These are phyloP conservation scores for Corinectria fuckeliana DNA, from an alignment of 2,329 filamentous ascomycete species.

Conservation along the genomic window DNA sequence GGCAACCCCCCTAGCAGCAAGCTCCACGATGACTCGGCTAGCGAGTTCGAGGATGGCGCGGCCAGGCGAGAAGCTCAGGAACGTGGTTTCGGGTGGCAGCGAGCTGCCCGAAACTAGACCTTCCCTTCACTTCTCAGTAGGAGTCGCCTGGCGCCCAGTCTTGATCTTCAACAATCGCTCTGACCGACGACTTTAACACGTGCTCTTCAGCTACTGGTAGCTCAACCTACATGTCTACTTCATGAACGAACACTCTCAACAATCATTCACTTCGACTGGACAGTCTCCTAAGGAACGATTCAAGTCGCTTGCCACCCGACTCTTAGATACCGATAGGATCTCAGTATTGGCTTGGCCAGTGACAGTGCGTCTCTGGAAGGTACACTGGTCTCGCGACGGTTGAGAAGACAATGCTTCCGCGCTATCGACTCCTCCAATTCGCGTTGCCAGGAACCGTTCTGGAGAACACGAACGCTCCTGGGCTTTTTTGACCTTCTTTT, in stretches of 20 bases:
- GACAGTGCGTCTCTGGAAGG: conserved; percentile 49
- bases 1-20: conserved; percentile 61
- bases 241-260: conserved; percentile 1
- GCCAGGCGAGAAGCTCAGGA: conserved; percentile 63
- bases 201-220: conserved; percentile 36
- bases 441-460: conserved; percentile 20
- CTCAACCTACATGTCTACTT: conserved; percentile 46
- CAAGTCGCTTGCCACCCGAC: not conserved
- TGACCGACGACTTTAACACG: conserved; percentile 3
- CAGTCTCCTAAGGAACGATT: not conserved
- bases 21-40: conserved; percentile 48
- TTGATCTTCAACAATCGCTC: conserved; percentile 42
- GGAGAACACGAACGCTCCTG: conserved; percentile 6
- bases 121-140: conserved; percentile 5
- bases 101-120: conserved; percentile 35
- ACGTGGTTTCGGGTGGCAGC: conserved; percentile 60
- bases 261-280: not conserved
- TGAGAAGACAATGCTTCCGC: conserved; percentile 58
- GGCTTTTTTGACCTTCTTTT: conserved; percentile 20
- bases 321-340: not conserved
- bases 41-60: conserved; percentile 64
- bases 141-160: conserved; percentile 11
- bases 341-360: conserved; percentile 43
- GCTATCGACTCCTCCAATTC: conserved; percentile 49
- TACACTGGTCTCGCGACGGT: conserved; percentile 33